Evolutionary conservation across 176 grass and related monocot genomes (phyloP), one percentile per base, ranked within the genome.

Genomic region (Oryza longistaminata): DNA sequence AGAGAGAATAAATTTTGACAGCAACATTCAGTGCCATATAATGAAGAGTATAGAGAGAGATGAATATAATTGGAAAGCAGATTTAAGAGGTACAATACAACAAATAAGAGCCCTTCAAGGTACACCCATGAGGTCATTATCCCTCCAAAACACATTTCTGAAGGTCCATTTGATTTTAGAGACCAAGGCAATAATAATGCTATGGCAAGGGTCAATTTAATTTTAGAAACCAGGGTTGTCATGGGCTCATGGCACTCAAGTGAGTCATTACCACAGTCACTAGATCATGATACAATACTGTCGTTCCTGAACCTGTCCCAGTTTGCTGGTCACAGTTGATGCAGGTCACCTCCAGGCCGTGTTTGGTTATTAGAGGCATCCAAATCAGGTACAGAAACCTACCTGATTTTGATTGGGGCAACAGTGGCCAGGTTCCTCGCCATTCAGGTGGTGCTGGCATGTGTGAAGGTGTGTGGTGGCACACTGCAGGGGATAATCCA

Each of bases 41-140:
- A 82, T 70, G 55, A 27, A 52, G 71, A 39, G 7, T 46, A 37
- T 2, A 64, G n/a, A 33, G 17, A 15, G 65, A 66, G 12, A 82
- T 73, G 45, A 89, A 82, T 68, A 46, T 34, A 78, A 70, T 2
- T 7, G 7, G 8, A 0, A 75, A 43, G 33, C 19, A 85, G 35
- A 79, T 53, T 49, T n/a, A 58, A 37, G n/a, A 4, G 66, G 19
- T 60, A 48, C 34, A 46, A 74, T 60, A 39, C 34, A 46, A 79
- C 33, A 74, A 76, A 67, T 74, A 69, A 24, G n/a, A 24, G n/a
- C 9, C 58, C 58, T 61, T n/a, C 21, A 62, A 62, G n/a, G 58
- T 24, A 62, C 9, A 22, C 19, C 58, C 0, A 62, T 62, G 9
- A 62, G 58, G 58, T 9, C 1, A 24, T 62, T n/a, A 62, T 62